Evolutionary conservation across 768 basidiomycete species (phyloP).

Genomic region (Cystobasidium ongulense): DNA sequence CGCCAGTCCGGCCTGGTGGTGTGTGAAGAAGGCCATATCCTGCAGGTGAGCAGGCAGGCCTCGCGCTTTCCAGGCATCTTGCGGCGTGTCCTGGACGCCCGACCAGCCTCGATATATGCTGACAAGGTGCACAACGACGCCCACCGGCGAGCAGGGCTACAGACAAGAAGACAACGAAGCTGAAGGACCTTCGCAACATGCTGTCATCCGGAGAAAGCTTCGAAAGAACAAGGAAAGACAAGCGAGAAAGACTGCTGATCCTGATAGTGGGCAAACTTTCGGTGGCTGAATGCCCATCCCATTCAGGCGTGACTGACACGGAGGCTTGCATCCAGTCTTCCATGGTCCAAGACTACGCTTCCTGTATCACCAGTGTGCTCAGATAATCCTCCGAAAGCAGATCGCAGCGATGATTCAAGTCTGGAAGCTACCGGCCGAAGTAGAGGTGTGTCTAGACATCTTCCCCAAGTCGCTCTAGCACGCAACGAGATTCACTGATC

Average conservation of each 20-base stretch:
- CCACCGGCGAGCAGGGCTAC: conserved; percentile 41
- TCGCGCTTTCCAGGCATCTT: not conserved
- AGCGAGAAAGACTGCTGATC: conserved; percentile 6
- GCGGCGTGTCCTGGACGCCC: not conserved
- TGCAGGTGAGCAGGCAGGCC: conserved; percentile 44
- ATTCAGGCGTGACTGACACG: not conserved
- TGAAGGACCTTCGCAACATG: conserved; percentile 40
- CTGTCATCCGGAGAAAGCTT: conserved; percentile 37
- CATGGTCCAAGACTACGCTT: conserved; percentile 44
- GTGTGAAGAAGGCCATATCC: conserved; percentile 48
- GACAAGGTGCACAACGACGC: not conserved
- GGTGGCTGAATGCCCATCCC: not conserved
- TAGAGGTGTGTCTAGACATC: conserved; percentile 19
- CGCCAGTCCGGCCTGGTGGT: conserved; percentile 43
- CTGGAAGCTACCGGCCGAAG: conserved; percentile 22
- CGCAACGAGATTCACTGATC: not conserved
- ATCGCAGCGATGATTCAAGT: conserved; percentile 38
- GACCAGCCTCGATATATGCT: not conserved
- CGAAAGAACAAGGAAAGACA: conserved; percentile 31
- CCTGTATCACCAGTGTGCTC: conserved; percentile 44
- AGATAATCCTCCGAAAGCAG: conserved; percentile 45
- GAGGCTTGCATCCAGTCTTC: conserved; percentile 41
- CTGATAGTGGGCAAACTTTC: conserved; percentile 4
- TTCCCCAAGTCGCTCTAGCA: too few species aligned
- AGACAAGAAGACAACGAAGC: conserved; percentile 45